Percentiles rank a stretch among this genome's conserved stretches.
These are phyloP conservation scores for Boehmeria nivea DNA, from an alignment of 306 rosid genomes.

Conservation along the genomic window DNA sequence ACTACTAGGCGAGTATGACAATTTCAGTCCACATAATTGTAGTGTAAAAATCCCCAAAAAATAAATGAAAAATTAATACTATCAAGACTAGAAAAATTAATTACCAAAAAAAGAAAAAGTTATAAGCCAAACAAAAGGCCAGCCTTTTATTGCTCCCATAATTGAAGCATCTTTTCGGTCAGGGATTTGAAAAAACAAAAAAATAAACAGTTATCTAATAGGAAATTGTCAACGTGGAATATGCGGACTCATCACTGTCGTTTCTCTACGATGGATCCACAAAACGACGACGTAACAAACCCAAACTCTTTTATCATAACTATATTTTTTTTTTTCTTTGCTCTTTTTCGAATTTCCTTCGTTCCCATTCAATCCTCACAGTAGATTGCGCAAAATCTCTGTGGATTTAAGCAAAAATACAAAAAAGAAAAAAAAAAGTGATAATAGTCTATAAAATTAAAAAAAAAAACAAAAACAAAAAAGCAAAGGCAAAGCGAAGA, in stretches of 20 bases:
- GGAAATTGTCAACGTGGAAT: slow-evolving; percentile 5
- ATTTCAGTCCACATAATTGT: too few relatives aligned
- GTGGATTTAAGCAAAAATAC: not conserved
- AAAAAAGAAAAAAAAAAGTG: not conserved
- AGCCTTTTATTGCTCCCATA: not conserved
- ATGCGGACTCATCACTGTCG: not conserved
- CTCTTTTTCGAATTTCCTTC: not conserved
- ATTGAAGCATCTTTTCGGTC: not conserved
- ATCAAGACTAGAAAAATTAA: too few relatives aligned
- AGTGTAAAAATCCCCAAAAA: too few relatives aligned
- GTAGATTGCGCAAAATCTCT: not conserved
- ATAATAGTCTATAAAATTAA: not conserved
- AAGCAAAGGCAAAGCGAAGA: slow-evolving; percentile 8
- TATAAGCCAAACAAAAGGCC: too few relatives aligned
- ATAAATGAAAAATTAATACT: too few relatives aligned
- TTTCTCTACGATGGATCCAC: too few relatives aligned
- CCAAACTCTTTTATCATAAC: not conserved
- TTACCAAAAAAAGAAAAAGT: too few relatives aligned
- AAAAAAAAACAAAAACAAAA: not conserved
- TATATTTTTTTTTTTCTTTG: not conserved
- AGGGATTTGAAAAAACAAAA: not conserved
- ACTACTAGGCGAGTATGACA: too few relatives aligned
- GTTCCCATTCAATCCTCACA: not conserved
- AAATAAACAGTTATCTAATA: too few relatives aligned
- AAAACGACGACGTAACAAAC: slow-evolving; percentile 5